A percentile compares a stretch with the other conserved stretches of the same genome.
Conservation (phyloP, 768 basidiomycete genomes). For the Suillus ampliporus region DNA sequence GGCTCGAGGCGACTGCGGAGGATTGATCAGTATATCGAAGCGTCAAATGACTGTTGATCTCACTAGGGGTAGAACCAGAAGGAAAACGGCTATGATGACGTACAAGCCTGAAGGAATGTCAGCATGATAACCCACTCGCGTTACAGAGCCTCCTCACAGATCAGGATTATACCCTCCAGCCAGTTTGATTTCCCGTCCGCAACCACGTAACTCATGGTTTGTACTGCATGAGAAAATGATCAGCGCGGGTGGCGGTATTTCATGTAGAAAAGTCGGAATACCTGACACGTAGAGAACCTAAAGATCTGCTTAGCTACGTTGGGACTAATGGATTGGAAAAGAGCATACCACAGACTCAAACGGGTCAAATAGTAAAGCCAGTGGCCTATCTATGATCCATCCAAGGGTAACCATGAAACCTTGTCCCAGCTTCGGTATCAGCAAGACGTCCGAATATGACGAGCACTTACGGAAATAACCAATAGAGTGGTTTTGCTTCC, state of each 20-base stretch:
- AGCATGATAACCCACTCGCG: neutral
- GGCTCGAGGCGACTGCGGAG: conserved; percentile 7
- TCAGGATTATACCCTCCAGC: conserved; percentile 77
- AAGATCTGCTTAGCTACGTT: conserved; percentile 16
- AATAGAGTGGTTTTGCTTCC: conserved; percentile 83
- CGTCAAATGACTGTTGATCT: neutral
- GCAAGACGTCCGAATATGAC: neutral
- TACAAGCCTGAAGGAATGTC: conserved; percentile 59
- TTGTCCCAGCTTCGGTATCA: conserved; percentile 31
- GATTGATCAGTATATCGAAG: neutral
- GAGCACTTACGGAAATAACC: conserved; percentile 73
- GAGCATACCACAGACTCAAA: conserved; percentile 76
- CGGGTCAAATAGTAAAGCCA: conserved; percentile 86
- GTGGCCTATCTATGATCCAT: conserved; percentile 83
- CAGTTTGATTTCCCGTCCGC: conserved; percentile 86
- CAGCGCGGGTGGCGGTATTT: conserved; percentile 1
- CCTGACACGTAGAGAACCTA: conserved; percentile 46
- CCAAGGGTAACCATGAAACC: conserved; percentile 75
- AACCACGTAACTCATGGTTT: conserved; percentile 84
- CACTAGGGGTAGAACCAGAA: conserved; percentile 68
- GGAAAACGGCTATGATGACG: conserved; percentile 68
- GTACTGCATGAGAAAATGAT: conserved; percentile 49
- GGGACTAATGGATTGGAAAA: neutral
- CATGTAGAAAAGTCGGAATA: conserved; percentile 37
- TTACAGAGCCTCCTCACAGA: conserved; percentile 52